These are phyloP conservation scores for Colletotrichum siamense DNA, from an alignment of 2,329 filamentous ascomycete genomes.

Conservation along the genomic window DNA sequence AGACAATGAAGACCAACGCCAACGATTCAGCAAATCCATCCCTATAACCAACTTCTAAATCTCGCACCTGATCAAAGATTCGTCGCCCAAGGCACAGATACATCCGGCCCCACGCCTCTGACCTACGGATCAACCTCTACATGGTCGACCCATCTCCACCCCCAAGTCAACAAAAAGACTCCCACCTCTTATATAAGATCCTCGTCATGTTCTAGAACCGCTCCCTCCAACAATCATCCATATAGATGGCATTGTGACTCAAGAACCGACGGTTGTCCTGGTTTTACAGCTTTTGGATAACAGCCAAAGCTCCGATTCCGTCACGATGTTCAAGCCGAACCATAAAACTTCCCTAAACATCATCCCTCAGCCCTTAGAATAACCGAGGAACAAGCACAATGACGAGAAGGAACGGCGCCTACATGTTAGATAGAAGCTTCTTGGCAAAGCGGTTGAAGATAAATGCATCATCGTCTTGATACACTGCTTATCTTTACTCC, in stretches of 20 bases:
- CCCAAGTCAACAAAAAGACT: rapidly evolving
- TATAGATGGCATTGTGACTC: no score
- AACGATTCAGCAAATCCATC: rapidly evolving
- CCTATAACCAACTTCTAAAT: rapidly evolving
- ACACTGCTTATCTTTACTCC: background rate
- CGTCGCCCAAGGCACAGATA: background rate
- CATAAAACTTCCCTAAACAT: rapidly evolving
- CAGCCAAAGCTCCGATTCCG: background rate
- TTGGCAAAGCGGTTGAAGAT: background rate
- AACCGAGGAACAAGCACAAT: background rate
- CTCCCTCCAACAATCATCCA: background rate
- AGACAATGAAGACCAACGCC: background rate
- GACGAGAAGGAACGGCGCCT: background rate
- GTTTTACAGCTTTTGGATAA: rapidly evolving
- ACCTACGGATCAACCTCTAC: no score
- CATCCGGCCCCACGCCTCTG: no score
- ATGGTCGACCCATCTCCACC: background rate
- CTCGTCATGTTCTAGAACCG: background rate
- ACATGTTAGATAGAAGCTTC: background rate
- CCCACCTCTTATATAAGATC: background rate
- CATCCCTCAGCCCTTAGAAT: rapidly evolving
- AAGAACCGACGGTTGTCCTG: background rate
- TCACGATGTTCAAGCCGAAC: rapidly evolving
- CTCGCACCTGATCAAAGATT: background rate
- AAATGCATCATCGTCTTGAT: background rate